Base-by-base conservation (phyloP, 2,329 filamentous ascomycete genomes). In the Scedosporium boydii region DNA sequence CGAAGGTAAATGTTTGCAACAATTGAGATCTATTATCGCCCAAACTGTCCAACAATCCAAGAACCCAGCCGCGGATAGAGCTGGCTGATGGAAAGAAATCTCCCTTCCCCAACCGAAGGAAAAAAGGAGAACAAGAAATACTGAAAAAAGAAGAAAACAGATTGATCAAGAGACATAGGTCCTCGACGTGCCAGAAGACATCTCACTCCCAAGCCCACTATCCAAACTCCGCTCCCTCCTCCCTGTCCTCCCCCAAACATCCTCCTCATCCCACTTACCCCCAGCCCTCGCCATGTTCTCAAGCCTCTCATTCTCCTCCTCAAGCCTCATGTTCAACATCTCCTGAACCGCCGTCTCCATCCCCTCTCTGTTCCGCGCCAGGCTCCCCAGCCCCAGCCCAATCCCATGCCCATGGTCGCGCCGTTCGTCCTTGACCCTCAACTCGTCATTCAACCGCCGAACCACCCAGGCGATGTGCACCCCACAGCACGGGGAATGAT, bases 341-440 rank as follows among this genome's bases (percentile, higher is more conserved):
- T 67, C 66, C 62, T 67, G 65, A 21, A 62, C 53, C 26, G 56
- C 62, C 27, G 62, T 63, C 21, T 42, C 26, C n/a, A 61, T 61
- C 1, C 34, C 27, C 18, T 18, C 16, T n/a, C 29, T 23, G 18
- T 51, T 34, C n/a, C 26, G 7, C 56, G 7, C 21, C n/a, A 27
- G 9, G 14, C n/a, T 6, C 53, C 12, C 18, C 51, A 41, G 34
- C 51, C 53, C 26, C 12, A 23, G 21, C 14, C n/a, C 53, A 16
- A 23, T 12, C 46, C 46, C 46, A 10, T 6, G 14, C 14, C 46
- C 14, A 56, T 56, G 12, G 7, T 16, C 18, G 6, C 18, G n/a
- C 53, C 53, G 6, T 29, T 44, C 57, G 29, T 26, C 59, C 34
- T 9, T 23, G 16, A 1, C 57, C 51, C 42, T 26, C 60, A 3